Evolutionary conservation across 179 eudicot genomes (phyloP), one percentile per base, ranked within the genome.

Genomic region (Beta lomatogona): DNA sequence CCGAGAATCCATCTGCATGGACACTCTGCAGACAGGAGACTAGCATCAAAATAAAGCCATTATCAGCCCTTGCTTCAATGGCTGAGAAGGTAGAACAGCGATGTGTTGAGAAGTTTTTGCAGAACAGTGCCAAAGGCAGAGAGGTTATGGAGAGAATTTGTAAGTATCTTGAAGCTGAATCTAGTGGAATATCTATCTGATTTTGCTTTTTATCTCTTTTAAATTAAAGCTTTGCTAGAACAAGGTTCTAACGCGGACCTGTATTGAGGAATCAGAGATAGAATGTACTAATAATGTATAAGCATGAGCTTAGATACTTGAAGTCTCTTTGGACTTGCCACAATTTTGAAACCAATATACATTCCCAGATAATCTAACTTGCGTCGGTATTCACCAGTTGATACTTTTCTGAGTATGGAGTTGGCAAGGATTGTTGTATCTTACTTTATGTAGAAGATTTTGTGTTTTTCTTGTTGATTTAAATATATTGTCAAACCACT

Each of bases 111-210:
- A 94, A 77, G 91, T 96, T 96, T 83, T 89, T 91, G 85, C 96
- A 94, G 54, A 96, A 96, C 80, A 96, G 98, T 80, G 96, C 79
- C 36, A 96, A 96, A 80, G 99, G 99, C 48, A 91, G 99, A 74
- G 98, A 96, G 84, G 99, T 94, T 73, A 96, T 96, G 99, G 99
- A 96, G 89, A 92, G 98, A 86, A 96, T 96, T 80, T 96, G 99
- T 78, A 94, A 94, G 91, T 94, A 96, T 86, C 91, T 96, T 48
- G 99, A 96, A 92, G 96, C 98, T 81, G 99, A 94, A 86, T 94
- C 99, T 18, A 25, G 88, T 15, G 96, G 97, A 58, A 90, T 94
- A 10, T 89, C 97, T 25, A 77, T 88, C 58, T 93, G 81, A 89
- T 77, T 73, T 45, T 68, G 75, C 61, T 79, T 10, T 31, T 28